Evolutionary conservation across 345 rosid species (phyloP).

Genomic region (Sisymbrium altissimum): DNA sequence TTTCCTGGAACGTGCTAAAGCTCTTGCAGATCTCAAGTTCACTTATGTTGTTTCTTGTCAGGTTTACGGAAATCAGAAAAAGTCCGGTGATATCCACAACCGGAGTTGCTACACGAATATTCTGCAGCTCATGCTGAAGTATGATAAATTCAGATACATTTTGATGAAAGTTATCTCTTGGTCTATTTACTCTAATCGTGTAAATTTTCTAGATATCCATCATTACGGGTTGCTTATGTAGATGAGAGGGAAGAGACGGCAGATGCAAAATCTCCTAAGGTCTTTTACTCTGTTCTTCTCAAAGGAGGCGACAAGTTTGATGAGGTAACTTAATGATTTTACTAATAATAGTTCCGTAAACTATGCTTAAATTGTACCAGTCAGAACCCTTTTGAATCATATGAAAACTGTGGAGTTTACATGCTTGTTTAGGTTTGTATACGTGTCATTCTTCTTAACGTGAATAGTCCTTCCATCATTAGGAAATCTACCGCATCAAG

Average conservation of each 20-base stretch:
- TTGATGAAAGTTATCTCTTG: neutral
- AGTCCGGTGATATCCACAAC: slow-evolving; percentile 51
- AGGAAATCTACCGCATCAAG: slow-evolving; percentile 96
- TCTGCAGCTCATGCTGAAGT: slow-evolving; percentile 82
- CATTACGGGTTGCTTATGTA: slow-evolving; percentile 84
- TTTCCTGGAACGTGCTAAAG: slow-evolving; percentile 45
- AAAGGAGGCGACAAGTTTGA: slow-evolving; percentile 80
- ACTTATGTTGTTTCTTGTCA: slow-evolving; percentile 99
- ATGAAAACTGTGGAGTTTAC: neutral
- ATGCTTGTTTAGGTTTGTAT: neutral
- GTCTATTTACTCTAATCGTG: neutral
- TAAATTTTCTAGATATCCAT: slow-evolving; percentile 57
- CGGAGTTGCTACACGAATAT: slow-evolving; percentile 75
- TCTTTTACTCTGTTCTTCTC: slow-evolving; percentile 81
- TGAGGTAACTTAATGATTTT: slow-evolving; percentile 46
- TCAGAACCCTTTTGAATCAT: neutral
- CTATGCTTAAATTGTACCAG: neutral
- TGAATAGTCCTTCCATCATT: slow-evolving; percentile 15
- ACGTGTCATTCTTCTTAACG: slow-evolving; percentile 3
- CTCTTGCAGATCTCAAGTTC: slow-evolving; percentile 86
- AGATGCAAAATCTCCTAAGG: slow-evolving; percentile 51
- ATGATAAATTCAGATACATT: slow-evolving; percentile 16
- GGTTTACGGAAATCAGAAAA: slow-evolving; percentile 75
- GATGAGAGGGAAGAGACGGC: slow-evolving; percentile 77
- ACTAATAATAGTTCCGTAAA: too few relatives aligned